Evolutionary conservation across 2,329 filamentous ascomycete genomes (phyloP).

Genomic region (Pseudogymnoascus sp.): DNA sequence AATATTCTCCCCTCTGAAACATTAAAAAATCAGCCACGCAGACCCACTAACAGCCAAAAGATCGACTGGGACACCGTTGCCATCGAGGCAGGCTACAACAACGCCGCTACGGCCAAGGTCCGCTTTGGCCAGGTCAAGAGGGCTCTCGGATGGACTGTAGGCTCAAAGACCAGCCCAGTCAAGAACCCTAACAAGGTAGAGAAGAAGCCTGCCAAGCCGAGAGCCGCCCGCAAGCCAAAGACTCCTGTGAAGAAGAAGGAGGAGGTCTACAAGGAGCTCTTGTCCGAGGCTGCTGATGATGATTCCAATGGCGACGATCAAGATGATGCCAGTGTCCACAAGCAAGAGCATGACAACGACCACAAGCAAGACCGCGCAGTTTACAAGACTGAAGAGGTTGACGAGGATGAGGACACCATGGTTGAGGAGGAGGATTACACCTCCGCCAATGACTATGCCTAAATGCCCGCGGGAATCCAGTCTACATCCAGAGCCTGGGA

Average conservation of each 20-base stretch:
- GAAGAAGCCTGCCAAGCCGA: background rate
- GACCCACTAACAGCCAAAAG: background rate
- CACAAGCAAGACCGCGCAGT: background rate
- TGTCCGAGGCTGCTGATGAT: background rate
- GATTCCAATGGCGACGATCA: background rate
- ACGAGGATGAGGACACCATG: background rate
- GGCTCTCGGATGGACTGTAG: constrained; percentile 30
- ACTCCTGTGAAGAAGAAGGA: background rate
- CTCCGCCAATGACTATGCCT: background rate
- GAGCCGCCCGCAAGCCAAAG: background rate
- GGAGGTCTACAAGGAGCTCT: background rate
- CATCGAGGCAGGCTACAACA: constrained; percentile 35
- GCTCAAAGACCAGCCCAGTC: background rate
- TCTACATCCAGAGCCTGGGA: background rate
- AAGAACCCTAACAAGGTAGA: background rate
- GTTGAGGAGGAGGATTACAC: background rate
- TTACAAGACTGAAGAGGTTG: background rate
- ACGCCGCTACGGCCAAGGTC: constrained; percentile 36
- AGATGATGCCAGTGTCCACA: background rate
- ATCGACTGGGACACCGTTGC: constrained; percentile 43
- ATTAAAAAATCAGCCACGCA: background rate
- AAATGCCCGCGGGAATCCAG: background rate
- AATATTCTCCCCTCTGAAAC: background rate
- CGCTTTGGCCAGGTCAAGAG: constrained; percentile 44
- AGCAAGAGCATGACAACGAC: background rate